Conservation (phyloP, 805 yeast genomes). For the Candida vaughaniae region DNA sequence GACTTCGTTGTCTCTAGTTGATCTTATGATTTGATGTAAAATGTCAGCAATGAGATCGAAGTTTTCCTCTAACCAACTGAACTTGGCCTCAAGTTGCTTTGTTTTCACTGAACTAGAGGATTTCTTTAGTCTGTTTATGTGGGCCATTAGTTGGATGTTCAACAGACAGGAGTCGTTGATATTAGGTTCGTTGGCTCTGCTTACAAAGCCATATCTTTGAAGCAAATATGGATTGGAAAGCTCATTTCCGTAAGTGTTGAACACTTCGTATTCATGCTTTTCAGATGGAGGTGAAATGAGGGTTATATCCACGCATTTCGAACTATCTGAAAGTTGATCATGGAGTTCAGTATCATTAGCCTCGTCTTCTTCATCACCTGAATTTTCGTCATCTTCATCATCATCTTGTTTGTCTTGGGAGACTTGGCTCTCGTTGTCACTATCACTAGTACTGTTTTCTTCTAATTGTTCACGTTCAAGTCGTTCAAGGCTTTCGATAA, state of each 20-base stretch:
- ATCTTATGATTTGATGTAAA: conserved; percentile 6
- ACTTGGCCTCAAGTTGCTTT: conserved; percentile 32
- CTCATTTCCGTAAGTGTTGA: conserved; percentile 78
- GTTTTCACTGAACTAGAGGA: conserved; percentile 24
- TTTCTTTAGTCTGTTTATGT: conserved; percentile 24
- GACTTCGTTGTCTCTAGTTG: conserved; percentile 3
- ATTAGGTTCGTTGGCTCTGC: conserved; percentile 46
- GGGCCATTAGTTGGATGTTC: conserved; percentile 47
- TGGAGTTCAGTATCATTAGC: conserved; percentile 29
- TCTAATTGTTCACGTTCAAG: conserved; percentile 23
- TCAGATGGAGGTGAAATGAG: conserved; percentile 41
- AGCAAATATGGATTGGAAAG: conserved; percentile 63
- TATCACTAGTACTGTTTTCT: conserved; percentile 13
- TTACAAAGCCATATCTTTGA: conserved; percentile 77
- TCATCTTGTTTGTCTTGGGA: too few species aligned
- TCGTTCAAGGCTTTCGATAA: conserved; percentile 22
- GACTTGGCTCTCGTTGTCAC: conserved; percentile 1
- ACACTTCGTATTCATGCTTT: conserved; percentile 56
- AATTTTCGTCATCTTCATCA: conserved; percentile 2
- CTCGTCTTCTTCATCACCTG: neutral
- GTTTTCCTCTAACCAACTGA: conserved; percentile 51
- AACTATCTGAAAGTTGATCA: conserved; percentile 30
- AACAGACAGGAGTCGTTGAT: conserved; percentile 56
- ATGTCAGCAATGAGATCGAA: conserved; percentile 35
- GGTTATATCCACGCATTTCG: conserved; percentile 70